Evolutionary conservation across 352 stramenopile genomes (phyloP).

Genomic region (Globisporangium abappressorium): DNA sequence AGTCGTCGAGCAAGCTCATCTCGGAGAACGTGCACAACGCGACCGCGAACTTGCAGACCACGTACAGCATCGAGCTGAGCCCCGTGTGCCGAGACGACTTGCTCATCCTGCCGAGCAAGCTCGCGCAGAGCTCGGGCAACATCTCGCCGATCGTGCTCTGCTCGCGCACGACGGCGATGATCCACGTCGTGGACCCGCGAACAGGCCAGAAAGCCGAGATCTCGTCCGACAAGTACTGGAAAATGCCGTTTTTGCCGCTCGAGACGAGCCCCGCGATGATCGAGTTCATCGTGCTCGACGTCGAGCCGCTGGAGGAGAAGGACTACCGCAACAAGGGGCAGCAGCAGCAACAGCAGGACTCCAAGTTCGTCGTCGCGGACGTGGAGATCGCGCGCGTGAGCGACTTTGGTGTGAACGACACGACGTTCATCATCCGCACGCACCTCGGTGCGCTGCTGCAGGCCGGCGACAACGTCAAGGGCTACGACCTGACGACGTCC

Average conservation of each 20-base stretch:
- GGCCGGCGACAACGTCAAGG: conserved; percentile 66
- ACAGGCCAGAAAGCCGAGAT: conserved; percentile 55
- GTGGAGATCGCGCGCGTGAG: conserved; percentile 64
- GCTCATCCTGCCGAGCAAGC: conserved; percentile 50
- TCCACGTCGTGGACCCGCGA: conserved; percentile 64
- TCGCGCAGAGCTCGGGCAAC: conserved; percentile 62
- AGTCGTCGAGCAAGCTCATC: conserved; percentile 71
- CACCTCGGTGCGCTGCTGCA: conserved; percentile 59
- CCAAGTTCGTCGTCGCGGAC: conserved; percentile 51
- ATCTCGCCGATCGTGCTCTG: conserved; percentile 63
- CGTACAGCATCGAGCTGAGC: conserved; percentile 65
- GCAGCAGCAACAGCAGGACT: conserved; percentile 17
- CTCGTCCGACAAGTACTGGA: conserved; percentile 67
- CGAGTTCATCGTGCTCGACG: conserved; percentile 72
- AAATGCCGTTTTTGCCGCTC: conserved; percentile 56
- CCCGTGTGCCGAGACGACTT: conserved; percentile 80
- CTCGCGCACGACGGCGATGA: conserved; percentile 54
- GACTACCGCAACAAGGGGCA: conserved; percentile 9
- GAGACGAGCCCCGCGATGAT: conserved; percentile 56
- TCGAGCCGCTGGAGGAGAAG: conserved; percentile 40
- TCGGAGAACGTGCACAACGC: conserved; percentile 65
- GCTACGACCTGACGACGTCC: conserved; percentile 62
- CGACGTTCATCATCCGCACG: conserved; percentile 58
- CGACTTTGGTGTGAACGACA: conserved; percentile 83
- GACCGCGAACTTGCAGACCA: conserved; percentile 66